A percentile compares a stretch with the other conserved stretches of the same genome.
Evolutionary conservation across 768 basidiomycete species (phyloP).

Genomic region (Russula virescens): DNA sequence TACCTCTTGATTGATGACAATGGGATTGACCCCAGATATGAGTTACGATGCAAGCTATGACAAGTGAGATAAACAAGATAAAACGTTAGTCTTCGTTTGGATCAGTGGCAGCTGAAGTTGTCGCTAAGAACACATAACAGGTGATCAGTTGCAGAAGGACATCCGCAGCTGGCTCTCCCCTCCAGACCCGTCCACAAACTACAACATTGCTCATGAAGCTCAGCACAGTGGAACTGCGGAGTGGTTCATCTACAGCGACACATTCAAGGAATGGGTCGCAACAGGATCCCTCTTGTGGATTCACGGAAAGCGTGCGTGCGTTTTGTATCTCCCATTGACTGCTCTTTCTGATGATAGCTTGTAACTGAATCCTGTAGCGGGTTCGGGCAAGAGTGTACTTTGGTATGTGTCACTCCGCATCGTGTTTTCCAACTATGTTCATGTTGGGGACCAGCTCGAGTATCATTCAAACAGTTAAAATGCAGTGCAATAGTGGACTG

Average conservation of each 20-base stretch:
- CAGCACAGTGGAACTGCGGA: neutral
- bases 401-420: neutral
- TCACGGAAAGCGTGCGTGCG: neutral
- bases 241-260: neutral
- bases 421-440: neutral
- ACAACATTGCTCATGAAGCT: too few relatives aligned
- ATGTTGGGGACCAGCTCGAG: neutral
- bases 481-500: neutral
- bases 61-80: neutral
- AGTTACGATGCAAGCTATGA: neutral
- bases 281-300: neutral
- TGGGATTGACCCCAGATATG: too few relatives aligned
- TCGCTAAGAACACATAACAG: neutral
- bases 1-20: too few relatives aligned
- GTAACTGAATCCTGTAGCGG: neutral
- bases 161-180: too few relatives aligned
- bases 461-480: neutral
- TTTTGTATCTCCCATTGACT: too few relatives aligned
- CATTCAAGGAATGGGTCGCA: neutral
- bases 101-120: neutral
- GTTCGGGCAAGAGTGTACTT: slow-evolving; percentile 11
- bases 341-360: neutral
- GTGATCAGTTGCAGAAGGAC: too few relatives aligned
- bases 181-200: too few relatives aligned
- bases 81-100: neutral